phyloP scores from a whole-genome alignment of 148 eudicot species.

The Spergularia bocconei region DNA sequence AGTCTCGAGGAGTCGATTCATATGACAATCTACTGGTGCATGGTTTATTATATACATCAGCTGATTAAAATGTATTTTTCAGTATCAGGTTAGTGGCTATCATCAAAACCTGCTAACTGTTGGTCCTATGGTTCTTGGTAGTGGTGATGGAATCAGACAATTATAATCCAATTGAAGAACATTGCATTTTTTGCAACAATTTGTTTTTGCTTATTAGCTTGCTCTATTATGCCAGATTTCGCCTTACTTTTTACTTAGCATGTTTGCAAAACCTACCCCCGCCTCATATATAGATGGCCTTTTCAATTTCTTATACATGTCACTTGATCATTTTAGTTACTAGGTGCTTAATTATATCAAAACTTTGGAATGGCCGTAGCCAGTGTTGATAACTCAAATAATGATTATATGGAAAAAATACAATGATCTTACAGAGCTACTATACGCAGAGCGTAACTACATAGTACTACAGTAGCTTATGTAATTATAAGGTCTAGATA shows the following conservation, averaged over 20 bases:
- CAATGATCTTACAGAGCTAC: not conserved
- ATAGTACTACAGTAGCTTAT: too few species aligned
- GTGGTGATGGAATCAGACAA: conserved; percentile 4
- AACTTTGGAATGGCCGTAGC: not conserved
- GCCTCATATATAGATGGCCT: not conserved
- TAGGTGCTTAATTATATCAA: not conserved
- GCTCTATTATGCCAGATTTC: not conserved
- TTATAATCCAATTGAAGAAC: conserved; percentile 6
- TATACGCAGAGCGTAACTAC: too few species aligned
- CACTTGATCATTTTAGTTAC: not conserved
- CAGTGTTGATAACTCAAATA: not conserved
- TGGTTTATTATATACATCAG: conserved; percentile 9
- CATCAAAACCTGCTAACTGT: not conserved
- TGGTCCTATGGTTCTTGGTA: not conserved
- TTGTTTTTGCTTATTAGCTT: conserved; percentile 4
- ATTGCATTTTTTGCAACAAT: not conserved
- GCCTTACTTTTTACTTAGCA: not conserved
- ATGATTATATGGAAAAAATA: not conserved
- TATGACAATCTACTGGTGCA: conserved; percentile 13
- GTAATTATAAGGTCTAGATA: too few species aligned
- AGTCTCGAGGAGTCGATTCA: not conserved
- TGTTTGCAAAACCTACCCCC: not conserved
- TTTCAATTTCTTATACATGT: not conserved
- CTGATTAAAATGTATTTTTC: conserved; percentile 3
- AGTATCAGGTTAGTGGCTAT: conserved; percentile 1